Evolutionary conservation across 345 rosid genomes (phyloP).

Genomic region (Lepidium africanum): DNA sequence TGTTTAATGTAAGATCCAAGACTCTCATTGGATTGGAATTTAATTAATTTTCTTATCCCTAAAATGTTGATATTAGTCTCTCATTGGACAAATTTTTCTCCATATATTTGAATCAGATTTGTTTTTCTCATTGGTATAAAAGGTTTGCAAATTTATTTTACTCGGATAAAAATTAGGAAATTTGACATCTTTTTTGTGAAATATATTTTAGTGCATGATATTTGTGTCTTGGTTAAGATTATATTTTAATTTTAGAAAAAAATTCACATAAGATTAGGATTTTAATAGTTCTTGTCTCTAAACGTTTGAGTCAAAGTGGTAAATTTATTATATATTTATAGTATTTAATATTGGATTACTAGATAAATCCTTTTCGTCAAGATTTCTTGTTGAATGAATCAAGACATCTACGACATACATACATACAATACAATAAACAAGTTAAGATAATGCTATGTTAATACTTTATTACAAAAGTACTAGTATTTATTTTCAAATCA

Average conservation of each 20-base stretch:
- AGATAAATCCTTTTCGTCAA: neutral
- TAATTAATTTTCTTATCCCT: neutral
- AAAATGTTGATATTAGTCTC: neutral
- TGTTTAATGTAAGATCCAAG: neutral
- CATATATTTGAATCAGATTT: too few species aligned
- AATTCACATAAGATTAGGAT: neutral
- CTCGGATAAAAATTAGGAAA: neutral
- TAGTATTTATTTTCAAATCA: too few species aligned
- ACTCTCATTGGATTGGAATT: neutral
- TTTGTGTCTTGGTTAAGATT: neutral
- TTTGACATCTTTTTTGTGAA: neutral
- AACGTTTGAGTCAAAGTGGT: conserved; percentile 3
- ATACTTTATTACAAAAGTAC: neutral
- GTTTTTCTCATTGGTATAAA: neutral
- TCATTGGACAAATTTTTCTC: neutral
- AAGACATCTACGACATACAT: neutral
- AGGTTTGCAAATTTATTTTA: neutral
- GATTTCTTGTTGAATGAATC: neutral
- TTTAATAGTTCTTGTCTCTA: neutral
- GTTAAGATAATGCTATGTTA: neutral
- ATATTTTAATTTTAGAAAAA: neutral
- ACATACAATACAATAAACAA: neutral
- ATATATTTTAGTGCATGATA: too few species aligned
- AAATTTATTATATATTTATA: too few species aligned
- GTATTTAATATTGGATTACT: neutral